Base-by-base conservation (phyloP, 2,329 filamentous ascomycete species). In the Cadophora gregata region DNA sequence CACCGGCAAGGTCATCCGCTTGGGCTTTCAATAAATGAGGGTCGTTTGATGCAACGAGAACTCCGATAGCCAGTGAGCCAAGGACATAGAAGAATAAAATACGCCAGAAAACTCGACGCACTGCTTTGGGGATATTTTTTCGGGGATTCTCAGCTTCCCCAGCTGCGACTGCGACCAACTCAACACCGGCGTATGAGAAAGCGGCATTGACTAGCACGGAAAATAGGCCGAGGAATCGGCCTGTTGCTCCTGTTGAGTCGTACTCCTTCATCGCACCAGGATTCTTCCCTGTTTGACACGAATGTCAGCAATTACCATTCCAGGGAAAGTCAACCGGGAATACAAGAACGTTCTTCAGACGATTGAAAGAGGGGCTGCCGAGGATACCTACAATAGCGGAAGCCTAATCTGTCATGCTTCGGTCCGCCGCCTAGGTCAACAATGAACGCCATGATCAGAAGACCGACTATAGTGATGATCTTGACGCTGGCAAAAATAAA, bases 381-480 rank as follows among this genome's bases (percentile, higher is more conserved):
- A 19, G 14, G 14, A n/a, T 21, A 56, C 55, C 19, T 25, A 58
- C 88, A 90, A 76, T 85, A 88, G 29, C 86, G 84, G 76, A 95
- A 95, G 0, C 92, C 92, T 69, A 92, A 92, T 0, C 86, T 81
- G 71, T 94, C 90, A 45, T 86, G 82, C 0, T 88, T 77, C 0
- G 93, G 93, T 71, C 95, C 96, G 2, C 91, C 93, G 8, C 93
- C 93, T 0, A 96, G 80, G 89, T 96, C 95, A 70, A 88, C 87
- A 70, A 96, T 84, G 74, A 97, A 93, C 1, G 93, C 95, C 80
- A 92, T 94, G 69, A 88, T 73, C 71, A 94, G 85, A 60, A 95
- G 82, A 0, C 87, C 90, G 42, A 93, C 78, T 67, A 87, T 87
- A 47, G 86, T 79, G 19, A 88, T 71, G 21, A 88, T 81, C 73